Evolutionary conservation across 2,329 filamentous ascomycete species (phyloP).

Genomic region (Neurospora sp.): DNA sequence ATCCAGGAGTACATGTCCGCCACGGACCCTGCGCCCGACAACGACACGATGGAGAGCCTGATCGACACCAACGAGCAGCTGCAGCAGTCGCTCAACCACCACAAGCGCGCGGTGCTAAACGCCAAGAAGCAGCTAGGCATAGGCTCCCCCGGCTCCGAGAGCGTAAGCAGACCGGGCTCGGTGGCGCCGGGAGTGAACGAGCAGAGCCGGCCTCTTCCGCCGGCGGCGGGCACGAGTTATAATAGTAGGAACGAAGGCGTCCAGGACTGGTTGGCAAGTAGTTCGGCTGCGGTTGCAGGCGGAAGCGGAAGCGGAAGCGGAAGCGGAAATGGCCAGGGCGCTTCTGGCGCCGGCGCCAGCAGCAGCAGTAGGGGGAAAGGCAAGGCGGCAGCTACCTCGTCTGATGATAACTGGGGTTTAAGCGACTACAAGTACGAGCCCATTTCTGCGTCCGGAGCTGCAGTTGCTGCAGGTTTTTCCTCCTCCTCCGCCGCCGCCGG

Average conservation of each 20-base stretch:
- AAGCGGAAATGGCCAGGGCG: background rate
- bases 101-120: constrained; percentile 68
- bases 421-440: background rate
- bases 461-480: constrained; percentile 4
- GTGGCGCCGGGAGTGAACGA: background rate
- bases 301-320: background rate
- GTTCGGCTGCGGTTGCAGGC: background rate
- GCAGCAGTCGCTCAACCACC: constrained; percentile 68
- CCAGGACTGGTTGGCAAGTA: background rate
- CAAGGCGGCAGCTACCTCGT: constrained; percentile 3
- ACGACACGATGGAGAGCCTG: constrained; percentile 84
- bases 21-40: constrained; percentile 72
- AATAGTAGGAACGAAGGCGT: background rate
- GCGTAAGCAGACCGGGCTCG: constrained; percentile 1
- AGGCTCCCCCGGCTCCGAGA: constrained; percentile 19
- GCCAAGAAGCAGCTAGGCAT: constrained; percentile 46
- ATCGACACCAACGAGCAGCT: constrained; percentile 94
- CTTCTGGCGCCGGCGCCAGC: background rate
- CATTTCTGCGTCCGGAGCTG: background rate
- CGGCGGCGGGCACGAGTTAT: constrained; percentile 9
- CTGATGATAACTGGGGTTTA: background rate
- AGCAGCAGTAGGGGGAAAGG: constrained; percentile 8
- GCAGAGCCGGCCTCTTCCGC: constrained; percentile 1
- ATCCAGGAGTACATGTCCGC: constrained; percentile 80
- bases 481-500: background rate